Percentiles rank a stretch among this genome's conserved stretches.
Evolutionary conservation across 2,329 filamentous ascomycete genomes (phyloP).

Genomic region (Ambrosiella xylebori): DNA sequence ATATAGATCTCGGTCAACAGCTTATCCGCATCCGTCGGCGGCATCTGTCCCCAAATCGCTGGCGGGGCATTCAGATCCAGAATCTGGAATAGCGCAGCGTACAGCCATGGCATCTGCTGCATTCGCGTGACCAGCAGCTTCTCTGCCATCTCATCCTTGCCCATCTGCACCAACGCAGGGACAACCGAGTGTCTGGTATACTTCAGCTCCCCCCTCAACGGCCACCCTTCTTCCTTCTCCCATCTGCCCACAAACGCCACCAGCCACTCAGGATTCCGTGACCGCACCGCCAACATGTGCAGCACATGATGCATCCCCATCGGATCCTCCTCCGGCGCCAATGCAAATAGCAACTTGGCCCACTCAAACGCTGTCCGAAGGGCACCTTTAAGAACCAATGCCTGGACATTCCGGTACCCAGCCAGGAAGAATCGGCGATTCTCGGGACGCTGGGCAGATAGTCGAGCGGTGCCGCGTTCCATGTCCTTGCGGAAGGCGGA

Average conservation of each 20-base stretch:
- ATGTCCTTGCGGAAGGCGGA: constrained; percentile 65
- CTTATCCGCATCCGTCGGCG: constrained; percentile 41
- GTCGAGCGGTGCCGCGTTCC: constrained; percentile 57
- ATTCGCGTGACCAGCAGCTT: constrained; percentile 51
- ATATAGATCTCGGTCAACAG: constrained; percentile 64
- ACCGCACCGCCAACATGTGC: constrained; percentile 70
- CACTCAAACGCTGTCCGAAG: constrained; percentile 88
- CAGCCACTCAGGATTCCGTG: constrained; percentile 59
- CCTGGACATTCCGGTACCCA: constrained; percentile 74
- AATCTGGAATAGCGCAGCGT: constrained; percentile 61
- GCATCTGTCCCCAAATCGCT: constrained; percentile 64
- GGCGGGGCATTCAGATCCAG: constrained; percentile 63
- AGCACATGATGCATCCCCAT: constrained; percentile 69
- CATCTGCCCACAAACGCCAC: constrained; percentile 44
- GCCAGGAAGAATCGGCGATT: constrained; percentile 89
- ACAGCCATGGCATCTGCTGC: constrained; percentile 65
- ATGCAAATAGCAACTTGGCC: constrained; percentile 64
- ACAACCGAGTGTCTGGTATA: constrained; percentile 64
- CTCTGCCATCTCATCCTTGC: constrained; percentile 47
- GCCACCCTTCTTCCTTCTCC: constrained; percentile 17
- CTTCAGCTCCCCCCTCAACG: constrained; percentile 28
- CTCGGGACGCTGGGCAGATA: constrained; percentile 67
- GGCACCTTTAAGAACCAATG: constrained; percentile 76
- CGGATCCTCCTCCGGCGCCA: constrained; percentile 56
- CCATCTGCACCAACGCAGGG: constrained; percentile 57